Conservation (phyloP, 306 rosid species). For the Pterocarpus santalinus region DNA sequence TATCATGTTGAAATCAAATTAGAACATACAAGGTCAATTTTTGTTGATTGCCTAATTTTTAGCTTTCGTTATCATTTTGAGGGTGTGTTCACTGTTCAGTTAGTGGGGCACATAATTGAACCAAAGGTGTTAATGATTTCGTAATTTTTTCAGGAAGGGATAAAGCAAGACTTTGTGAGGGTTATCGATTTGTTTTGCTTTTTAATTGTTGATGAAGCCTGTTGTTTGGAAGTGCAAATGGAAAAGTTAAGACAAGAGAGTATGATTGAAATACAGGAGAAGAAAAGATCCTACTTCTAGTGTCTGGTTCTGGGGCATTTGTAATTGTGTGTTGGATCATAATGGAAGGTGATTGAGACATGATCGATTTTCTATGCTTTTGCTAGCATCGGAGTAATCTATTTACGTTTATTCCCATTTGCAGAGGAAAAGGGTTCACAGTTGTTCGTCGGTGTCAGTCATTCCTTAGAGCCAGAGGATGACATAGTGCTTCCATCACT, state of each 20-base stretch:
- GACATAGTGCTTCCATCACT: constrained; percentile 56
- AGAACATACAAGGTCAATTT: background rate
- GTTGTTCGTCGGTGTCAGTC: constrained; percentile 42
- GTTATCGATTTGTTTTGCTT: constrained; percentile 37
- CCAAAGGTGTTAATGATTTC: constrained; percentile 42
- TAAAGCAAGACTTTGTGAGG: constrained; percentile 39
- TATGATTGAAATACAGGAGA: constrained; percentile 40
- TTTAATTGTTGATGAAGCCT: constrained; percentile 38
- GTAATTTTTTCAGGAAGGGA: constrained; percentile 39
- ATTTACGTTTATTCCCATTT: constrained; percentile 45
- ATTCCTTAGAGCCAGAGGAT: constrained; percentile 34
- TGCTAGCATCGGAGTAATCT: constrained; percentile 41
- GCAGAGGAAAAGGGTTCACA: background rate
- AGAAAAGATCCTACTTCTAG: constrained; percentile 39
- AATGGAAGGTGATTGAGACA: constrained; percentile 55
- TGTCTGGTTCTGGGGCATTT: constrained; percentile 40
- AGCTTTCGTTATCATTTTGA: constrained; percentile 38
- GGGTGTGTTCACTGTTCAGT: constrained; percentile 27
- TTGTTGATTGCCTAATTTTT: constrained; percentile 28
- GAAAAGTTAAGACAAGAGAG: constrained; percentile 24
- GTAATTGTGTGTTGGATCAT: constrained; percentile 43
- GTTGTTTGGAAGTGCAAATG: constrained; percentile 36
- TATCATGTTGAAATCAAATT: constrained; percentile 28
- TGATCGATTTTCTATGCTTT: constrained; percentile 47
- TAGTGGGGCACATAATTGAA: constrained; percentile 35